Evolutionary conservation across 2,329 filamentous ascomycete species (phyloP).

Genomic region (Xylariaceae sp.): DNA sequence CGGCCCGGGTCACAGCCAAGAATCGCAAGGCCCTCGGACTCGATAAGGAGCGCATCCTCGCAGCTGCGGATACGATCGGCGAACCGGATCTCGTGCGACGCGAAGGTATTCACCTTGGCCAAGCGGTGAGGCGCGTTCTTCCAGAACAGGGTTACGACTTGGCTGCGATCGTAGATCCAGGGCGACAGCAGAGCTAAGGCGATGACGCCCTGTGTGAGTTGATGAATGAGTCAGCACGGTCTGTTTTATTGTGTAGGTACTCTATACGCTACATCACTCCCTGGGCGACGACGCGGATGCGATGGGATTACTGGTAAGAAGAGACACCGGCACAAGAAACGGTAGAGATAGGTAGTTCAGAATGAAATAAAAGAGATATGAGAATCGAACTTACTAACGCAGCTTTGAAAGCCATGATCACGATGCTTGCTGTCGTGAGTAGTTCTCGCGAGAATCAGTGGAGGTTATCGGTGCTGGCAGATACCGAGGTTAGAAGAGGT

Average conservation of each 20-base stretch:
- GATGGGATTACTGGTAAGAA: neutral
- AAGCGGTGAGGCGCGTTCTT: slow-evolving; percentile 34
- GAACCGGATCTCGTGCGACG: slow-evolving; percentile 34
- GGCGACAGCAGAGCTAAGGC: slow-evolving; percentile 14
- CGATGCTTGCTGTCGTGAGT: neutral
- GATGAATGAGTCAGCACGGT: neutral
- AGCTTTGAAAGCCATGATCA: slow-evolving; percentile 9
- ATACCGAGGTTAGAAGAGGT: neutral
- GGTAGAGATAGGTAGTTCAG: neutral
- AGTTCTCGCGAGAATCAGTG: neutral
- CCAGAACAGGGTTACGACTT: slow-evolving; percentile 16
- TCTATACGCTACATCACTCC: neutral
- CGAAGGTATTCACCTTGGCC: slow-evolving; percentile 28
- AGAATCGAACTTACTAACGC: slow-evolving; percentile 1
- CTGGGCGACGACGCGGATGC: neutral
- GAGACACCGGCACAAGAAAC: neutral
- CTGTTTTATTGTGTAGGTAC: too few species aligned
- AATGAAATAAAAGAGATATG: neutral
- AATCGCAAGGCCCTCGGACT: slow-evolving; percentile 36
- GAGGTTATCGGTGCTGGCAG: neutral
- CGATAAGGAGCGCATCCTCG: slow-evolving; percentile 38
- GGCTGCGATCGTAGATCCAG: slow-evolving; percentile 12
- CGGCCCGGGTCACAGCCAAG: slow-evolving; percentile 39
- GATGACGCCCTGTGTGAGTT: neutral
- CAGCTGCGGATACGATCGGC: slow-evolving; percentile 38